Base-by-base conservation (phyloP, 129 eudicot genomes). In the Scalesia atractyloides region DNA sequence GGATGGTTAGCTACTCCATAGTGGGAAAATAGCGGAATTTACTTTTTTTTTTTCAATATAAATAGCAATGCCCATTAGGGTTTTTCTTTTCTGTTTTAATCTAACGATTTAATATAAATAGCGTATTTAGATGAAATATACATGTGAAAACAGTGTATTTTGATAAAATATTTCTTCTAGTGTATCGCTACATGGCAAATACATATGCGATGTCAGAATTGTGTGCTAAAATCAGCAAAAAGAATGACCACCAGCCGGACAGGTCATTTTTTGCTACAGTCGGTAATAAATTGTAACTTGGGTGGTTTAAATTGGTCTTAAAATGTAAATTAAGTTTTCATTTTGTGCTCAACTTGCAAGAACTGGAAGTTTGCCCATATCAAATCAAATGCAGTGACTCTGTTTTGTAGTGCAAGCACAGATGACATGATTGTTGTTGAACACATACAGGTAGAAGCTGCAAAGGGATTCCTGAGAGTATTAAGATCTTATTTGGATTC, bases 401-500 rank as follows among this genome's bases (percentile, higher is more conserved):
- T n/a, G n/a, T 18, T 70, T 44, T 44, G 16, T 69, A 16, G 30
- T 49, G 70, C 46, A 74, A 22, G 20, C 57, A 66, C 57, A 66
- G 64, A 69, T 52, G 63, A 50, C 20, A 46, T 48, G 72, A 69
- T 74, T 81, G 65, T 62, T 75, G 64, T 58, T 37, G 34, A 24
- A 26, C 80, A 67, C 34, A 30, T 30, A 30, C 80, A 94, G 98
- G 91, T 83, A 61, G 96, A 86, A 84, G 97, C 98, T 81, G 96
- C 97, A 26, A 94, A 86, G 80, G 91, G 84, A 68, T 94, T 94
- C 73, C 79, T 90, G n/a, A 84, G 74, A 73, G 96, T 78, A 19
- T 69, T 94, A 66, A 73, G 98, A 76, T 47, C 87, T 66, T 94
- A 88, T 81, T 75, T 94, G 89, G 98, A 94, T 67, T 87, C 92